Evolutionary conservation across 495 filamentous ascomycete species (phyloP), one percentile per base, ranked within the genome.

Genomic region (Hypoxylon crocopeplum): DNA sequence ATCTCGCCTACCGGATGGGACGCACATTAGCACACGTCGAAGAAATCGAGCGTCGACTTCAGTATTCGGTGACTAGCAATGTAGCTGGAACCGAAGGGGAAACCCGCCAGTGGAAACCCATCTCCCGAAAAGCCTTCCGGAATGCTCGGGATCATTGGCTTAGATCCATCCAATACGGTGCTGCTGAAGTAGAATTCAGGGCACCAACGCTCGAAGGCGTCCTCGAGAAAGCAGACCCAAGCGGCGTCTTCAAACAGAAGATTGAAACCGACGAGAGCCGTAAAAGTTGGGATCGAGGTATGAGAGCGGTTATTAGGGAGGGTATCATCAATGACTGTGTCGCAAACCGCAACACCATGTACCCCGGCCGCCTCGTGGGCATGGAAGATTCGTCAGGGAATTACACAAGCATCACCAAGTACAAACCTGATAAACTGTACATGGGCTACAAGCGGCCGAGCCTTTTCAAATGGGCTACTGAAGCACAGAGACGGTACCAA

Each of bases 311-410:
- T 1, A 58, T 70, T 25, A 54, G 68, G 37, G 65, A 70, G 34
- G 68, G 68, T 6, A 68, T 70, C 48, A 70, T 70, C 25, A 38
- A 66, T 19, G 56, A 70, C 48, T 70, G 61, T 47, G 66, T 70
- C 15, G 27, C 48, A 36, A 70, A 70, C n/a, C 58, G 52, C 25
- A 67, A 61, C 30, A 61, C 65, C 0, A 42, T 68, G 45, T 70
- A 70, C 40, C 68, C 65, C 12, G 36, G 51, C 29, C 65, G 62
- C n/a, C 10, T 48, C 7, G 47, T 13, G 10, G 58, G 25, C 10
- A 33, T 63, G 21, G 61, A 66, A 39, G 68, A 68, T 47, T 51
- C 45, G 1, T 55, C 61, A 6, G 61, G 55, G 17, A 36, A 55
- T 21, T 55, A 49, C 38, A 50, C 13, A 1, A n/a, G 21, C 19